A percentile compares a stretch with the other conserved stretches of the same genome.
Conservation (phyloP, 768 basidiomycete species). For the Filobasidium floriforme region DNA sequence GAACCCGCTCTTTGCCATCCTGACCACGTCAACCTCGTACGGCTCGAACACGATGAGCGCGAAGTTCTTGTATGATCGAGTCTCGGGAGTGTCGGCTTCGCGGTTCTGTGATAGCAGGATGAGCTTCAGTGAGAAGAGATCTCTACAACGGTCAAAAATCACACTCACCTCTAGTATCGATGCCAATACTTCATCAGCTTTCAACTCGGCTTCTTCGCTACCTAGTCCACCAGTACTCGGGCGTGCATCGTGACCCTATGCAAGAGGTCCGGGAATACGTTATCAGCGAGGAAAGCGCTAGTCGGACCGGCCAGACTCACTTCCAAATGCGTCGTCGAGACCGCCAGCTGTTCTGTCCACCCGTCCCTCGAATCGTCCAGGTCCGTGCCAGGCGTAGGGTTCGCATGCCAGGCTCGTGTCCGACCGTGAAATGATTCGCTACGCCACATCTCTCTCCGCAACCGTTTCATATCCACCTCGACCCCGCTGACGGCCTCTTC, state of each 20-base stretch:
- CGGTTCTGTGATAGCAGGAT: neutral
- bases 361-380: neutral
- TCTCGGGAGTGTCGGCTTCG: neutral
- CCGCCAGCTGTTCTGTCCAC: neutral
- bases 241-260: no score
- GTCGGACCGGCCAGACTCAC: neutral
- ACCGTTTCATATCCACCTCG: neutral
- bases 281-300: neutral
- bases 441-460: neutral
- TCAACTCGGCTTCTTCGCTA: no score
- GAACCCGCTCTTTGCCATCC: constrained; percentile 5
- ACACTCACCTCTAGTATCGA: no score
- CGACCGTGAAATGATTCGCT: neutral
- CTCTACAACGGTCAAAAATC: no score
- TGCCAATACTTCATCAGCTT: no score
- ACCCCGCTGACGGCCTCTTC: neutral
- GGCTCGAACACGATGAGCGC: constrained; percentile 13
- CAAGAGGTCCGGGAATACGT: no score
- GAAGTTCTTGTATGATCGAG: constrained; percentile 8
- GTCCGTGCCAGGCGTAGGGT: neutral
- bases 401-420: constrained; percentile 6
- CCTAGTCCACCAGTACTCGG: no score
- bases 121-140: no score
- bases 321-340: neutral
- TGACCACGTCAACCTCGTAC: constrained; percentile 16